Base-by-base conservation (phyloP, 1,139 yeast genomes). In the Taphrina sp. region DNA sequence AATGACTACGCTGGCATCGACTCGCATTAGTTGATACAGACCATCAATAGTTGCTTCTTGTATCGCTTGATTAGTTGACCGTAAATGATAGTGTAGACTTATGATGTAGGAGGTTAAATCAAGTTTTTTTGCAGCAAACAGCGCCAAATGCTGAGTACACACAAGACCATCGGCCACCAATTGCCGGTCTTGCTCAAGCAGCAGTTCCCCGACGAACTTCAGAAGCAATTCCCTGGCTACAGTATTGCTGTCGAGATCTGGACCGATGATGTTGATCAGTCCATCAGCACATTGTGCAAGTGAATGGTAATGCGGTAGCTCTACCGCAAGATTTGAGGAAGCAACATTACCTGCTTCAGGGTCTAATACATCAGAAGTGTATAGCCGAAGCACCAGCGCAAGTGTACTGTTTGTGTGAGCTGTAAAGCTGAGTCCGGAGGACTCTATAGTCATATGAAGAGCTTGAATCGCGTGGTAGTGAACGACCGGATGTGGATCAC, bases 401-500 rank as follows among this genome's bases (percentile, higher is more conserved):
- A 86, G 69, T 0, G 83, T 70, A 47, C 75, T 73, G 7, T 73
- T 63, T 2, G 79, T 71, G 14, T 72, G 70, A 3, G 66, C 62
- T 16, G 72, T 64, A 56, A 79, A 75, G 8, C 80, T 79, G 45
- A 79, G 66, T 56, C 82, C 85, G 3, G 79, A 72, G 44, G 74
- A 71, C 51, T 80, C 80, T 49, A 88, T 74, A 12, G 85, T 70
- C 4, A 77, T 71, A 2, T 77, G 69, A 36, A 85, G 68, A 0
- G 95, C 78, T 53, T 77, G 77, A 60, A 89, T 67, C 0, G 94
- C 76, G 75, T 87, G 84, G 58, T 79, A 76, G 65, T 86, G 89
- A 12, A 92, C 89, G 2, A 80, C 72, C 0, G 96, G 95, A 65
- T 90, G 92, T 0, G 95, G 94, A 69, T 90, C 97, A 35, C 72